Conservation (phyloP, 1,284 basidiomycete species). For the Inonotus obliquus region DNA sequence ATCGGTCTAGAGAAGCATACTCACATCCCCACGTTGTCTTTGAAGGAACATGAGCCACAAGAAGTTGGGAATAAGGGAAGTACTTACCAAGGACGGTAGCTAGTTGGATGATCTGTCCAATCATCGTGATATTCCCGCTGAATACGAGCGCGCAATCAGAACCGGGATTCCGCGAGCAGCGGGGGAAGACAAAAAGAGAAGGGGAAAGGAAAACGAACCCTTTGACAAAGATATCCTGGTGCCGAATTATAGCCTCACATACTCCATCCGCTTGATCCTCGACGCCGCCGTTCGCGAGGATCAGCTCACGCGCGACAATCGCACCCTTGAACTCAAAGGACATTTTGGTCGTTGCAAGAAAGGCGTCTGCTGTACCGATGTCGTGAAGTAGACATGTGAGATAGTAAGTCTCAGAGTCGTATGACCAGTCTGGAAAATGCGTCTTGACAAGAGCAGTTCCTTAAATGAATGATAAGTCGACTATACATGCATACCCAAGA, state of each 20-base stretch:
- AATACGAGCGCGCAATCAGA: not conserved
- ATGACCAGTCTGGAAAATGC: conserved; percentile 46
- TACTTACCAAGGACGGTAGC: conserved; percentile 44
- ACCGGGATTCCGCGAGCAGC: not conserved
- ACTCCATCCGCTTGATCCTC: conserved; percentile 53
- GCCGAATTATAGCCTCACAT: conserved; percentile 53
- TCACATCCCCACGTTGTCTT: conserved; percentile 45
- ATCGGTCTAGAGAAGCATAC: conserved; percentile 20
- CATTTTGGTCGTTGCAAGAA: conserved; percentile 48
- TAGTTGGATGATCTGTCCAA: conserved; percentile 49
- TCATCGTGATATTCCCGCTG: conserved; percentile 47
- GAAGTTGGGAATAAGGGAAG: not conserved
- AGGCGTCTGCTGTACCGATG: conserved; percentile 48
- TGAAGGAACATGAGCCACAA: not conserved
- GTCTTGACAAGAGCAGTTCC: conserved; percentile 42
- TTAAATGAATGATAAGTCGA: not conserved
- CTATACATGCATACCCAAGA: not conserved
- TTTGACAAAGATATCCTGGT: conserved; percentile 55
- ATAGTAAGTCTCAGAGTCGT: conserved; percentile 48
- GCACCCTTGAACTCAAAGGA: conserved; percentile 59
- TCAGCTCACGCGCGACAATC: conserved; percentile 47
- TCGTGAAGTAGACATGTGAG: conserved; percentile 51
- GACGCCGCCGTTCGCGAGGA: conserved; percentile 39
- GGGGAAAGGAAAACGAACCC: conserved; percentile 29
- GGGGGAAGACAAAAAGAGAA: not conserved